Base-by-base conservation (phyloP, 1,284 basidiomycete species). In the Austroboletus novae-zelandiae region DNA sequence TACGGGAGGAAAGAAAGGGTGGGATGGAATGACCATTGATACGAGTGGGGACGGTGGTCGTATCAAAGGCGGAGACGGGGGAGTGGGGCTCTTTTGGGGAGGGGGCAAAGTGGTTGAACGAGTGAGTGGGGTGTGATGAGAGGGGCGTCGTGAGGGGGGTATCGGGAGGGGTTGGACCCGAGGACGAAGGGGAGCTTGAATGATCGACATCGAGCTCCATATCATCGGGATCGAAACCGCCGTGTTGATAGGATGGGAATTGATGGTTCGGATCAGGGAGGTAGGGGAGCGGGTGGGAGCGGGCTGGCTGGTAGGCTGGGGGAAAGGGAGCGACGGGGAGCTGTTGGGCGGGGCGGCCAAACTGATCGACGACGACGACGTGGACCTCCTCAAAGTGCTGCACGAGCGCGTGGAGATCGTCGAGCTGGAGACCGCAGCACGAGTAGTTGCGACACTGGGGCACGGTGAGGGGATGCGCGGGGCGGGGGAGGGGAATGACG, bases 371-470 rank as follows among this genome's bases (percentile, higher is more conserved):
- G 49, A 89, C 80, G 53, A 87, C 76, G 60, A 92, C 87, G 66
- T 93, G 91, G 41, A 83, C 81, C 53, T 91, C 84, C 62, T 93
- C 91, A 58, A 93, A 92, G 63, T 93, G 91, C 68, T 93, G 89
- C 6, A 93, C 78, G 23, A 93, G 81, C 1, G 87, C 89, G 60
- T 94, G 91, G 9, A 94, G 79, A 66, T 93, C 91, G 42, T 80
- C 80, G 18, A 93, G 78, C 54, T 87, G 80, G 37, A 86, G 72
- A 11, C 89, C 90, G 62, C 91, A 94, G 71, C 91, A 94, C 2
- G 83, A 83, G 70, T 91, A 94, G 65, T 93, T 85, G 51, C 86
- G 83, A 69, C 87, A 90, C 78, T 86, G 50, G 40, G 48, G 32
- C 37, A 14, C 46, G 45, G 47, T 51, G 47, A 34, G 39, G 17